A percentile compares a stretch with the other conserved stretches of the same genome.
phyloP scores from a whole-genome alignment of 345 rosid genomes.

The Excoecaria cochinchinensis region DNA sequence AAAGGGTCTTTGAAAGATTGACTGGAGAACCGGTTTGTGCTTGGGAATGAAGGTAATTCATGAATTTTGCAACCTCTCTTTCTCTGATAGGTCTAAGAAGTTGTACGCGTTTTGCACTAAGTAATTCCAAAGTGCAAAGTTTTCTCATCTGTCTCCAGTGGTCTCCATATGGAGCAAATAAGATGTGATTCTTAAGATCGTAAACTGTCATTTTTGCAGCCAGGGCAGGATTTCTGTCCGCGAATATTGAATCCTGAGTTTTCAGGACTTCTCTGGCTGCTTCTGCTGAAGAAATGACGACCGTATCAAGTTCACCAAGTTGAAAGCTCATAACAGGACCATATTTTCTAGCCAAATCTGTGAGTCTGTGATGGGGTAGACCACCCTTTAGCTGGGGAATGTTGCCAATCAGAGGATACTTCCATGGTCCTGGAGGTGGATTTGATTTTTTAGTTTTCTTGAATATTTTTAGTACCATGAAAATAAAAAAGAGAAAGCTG shows the following conservation, averaged over 20 bases:
- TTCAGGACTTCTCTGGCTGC: neutral
- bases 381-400: neutral
- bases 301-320: neutral
- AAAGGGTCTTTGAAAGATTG: slow-evolving; percentile 20
- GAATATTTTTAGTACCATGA: no score
- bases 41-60: neutral
- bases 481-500: no score
- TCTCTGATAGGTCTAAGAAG: neutral
- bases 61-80: slow-evolving; percentile 7
- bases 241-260: neutral
- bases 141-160: neutral
- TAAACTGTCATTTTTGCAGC: neutral
- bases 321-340: neutral
- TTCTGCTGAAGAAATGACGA: neutral
- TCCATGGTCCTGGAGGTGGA: neutral
- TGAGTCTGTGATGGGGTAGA: neutral
- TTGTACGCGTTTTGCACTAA: neutral
- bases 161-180: neutral
- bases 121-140: neutral
- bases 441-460: no score
- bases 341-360: neutral
- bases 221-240: neutral
- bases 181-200: neutral
- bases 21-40: slow-evolving; percentile 16
- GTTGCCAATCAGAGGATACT: neutral